These are phyloP conservation scores for Flaveria robusta DNA, from an alignment of 129 eudicot species.

Conservation along the genomic window DNA sequence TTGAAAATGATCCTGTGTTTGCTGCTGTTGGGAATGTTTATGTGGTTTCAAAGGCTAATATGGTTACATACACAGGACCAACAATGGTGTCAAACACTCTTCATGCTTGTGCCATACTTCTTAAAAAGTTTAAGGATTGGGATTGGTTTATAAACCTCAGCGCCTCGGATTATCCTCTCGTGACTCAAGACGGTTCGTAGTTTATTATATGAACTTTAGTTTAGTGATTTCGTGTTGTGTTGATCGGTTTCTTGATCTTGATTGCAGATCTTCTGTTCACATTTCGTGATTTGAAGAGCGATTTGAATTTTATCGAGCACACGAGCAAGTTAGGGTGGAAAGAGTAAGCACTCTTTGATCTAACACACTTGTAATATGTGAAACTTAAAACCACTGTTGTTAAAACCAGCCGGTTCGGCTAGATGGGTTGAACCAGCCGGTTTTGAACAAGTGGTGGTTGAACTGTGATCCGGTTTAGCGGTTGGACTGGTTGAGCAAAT, in stretches of 20 bases:
- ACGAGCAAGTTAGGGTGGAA: slow-evolving; percentile 86
- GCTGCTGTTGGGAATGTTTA: slow-evolving; percentile 59
- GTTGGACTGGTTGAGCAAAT: neutral
- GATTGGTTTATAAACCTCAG: slow-evolving; percentile 18
- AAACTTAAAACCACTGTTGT: neutral
- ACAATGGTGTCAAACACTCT: slow-evolving; percentile 40
- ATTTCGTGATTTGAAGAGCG: slow-evolving; percentile 64
- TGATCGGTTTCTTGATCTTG: slow-evolving; percentile 19
- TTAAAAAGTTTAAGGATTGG: slow-evolving; percentile 8
- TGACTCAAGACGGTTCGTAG: slow-evolving; percentile 80
- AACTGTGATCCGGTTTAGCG: neutral
- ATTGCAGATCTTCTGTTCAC: slow-evolving; percentile 73
- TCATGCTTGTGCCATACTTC: slow-evolving; percentile 14
- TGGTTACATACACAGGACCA: slow-evolving; percentile 85
- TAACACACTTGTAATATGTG: neutral
- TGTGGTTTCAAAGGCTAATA: slow-evolving; percentile 62
- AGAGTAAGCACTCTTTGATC: slow-evolving; percentile 48
- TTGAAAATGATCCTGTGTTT: slow-evolving; percentile 58
- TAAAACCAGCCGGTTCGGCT: neutral
- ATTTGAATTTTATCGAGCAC: slow-evolving; percentile 75
- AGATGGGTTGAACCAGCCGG: neutral
- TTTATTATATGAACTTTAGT: neutral
- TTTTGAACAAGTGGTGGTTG: neutral
- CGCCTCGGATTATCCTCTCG: slow-evolving; percentile 82
- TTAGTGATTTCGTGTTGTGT: neutral